phyloP scores from a whole-genome alignment of 1,284 basidiomycete genomes.

The Salmacisia buchloeana region DNA sequence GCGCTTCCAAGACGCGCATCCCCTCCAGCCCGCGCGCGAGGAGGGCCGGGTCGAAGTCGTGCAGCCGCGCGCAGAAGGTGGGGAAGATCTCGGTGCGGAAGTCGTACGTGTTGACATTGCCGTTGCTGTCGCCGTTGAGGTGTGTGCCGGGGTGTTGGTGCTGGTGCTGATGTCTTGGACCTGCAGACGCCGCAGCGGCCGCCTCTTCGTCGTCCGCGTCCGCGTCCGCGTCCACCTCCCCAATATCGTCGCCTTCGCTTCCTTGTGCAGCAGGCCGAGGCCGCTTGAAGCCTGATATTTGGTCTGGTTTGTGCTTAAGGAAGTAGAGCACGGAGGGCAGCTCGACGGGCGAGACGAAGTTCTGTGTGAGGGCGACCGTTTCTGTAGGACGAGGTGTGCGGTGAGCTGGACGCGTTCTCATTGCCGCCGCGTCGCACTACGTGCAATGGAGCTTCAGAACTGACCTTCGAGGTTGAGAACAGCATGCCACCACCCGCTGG shows the following conservation, averaged over 20 bases:
- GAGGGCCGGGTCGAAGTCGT: slow-evolving; percentile 21
- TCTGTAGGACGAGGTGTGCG: too few relatives aligned
- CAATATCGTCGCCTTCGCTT: too few relatives aligned
- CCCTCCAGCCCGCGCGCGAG: slow-evolving; percentile 19
- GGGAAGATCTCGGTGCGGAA: slow-evolving; percentile 23
- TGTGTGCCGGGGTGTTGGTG: neutral
- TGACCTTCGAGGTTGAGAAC: slow-evolving; percentile 38
- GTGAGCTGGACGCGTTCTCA: slow-evolving; percentile 38
- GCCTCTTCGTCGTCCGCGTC: slow-evolving; percentile 27
- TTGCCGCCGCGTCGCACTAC: too few relatives aligned
- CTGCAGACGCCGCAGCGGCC: neutral
- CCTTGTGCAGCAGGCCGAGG: neutral
- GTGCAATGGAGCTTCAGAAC: too few relatives aligned
- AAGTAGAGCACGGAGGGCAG: slow-evolving; percentile 52
- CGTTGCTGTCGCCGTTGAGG: neutral
- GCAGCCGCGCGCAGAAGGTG: slow-evolving; percentile 28
- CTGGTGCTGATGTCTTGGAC: neutral
- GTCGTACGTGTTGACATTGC: too few relatives aligned
- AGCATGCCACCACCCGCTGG: slow-evolving; percentile 48
- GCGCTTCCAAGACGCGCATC: slow-evolving; percentile 17
- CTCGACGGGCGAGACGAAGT: slow-evolving; percentile 53
- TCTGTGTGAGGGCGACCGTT: slow-evolving; percentile 55
- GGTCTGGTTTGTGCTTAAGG: slow-evolving; percentile 52
- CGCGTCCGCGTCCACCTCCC: slow-evolving; percentile 21
- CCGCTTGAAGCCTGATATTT: slow-evolving; percentile 53